Base-by-base conservation (phyloP, 169 alveolate genomes). In the Plasmodium reichenowi region DNA sequence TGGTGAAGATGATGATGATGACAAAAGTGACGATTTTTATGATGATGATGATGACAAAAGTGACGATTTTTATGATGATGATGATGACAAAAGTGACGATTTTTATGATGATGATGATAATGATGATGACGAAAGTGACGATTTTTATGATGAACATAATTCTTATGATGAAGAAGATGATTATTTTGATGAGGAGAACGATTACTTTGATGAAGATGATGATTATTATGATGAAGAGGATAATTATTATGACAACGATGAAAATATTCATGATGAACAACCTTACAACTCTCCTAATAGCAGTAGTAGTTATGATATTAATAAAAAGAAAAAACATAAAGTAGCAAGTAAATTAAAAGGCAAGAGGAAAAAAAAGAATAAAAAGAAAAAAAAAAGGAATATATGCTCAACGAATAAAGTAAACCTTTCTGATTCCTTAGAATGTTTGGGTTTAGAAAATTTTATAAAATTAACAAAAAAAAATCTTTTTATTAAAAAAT, bases 381-480 rank as follows among this genome's bases (percentile, higher is more conserved):
- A 9, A 20, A 71, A 22, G 9, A 71, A 26, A 71, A 48, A 48
- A 71, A 71, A 71, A 10, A 20, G 24, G 3, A 66, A 66, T 9
- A n/a, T 32, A 17, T 5, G 7, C 3, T 26, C 52, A n/a, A n/a
- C 15, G 38, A 29, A n/a, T 13, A 66, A 66, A 32, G 12, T 54
- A 4, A 29, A 48, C 10, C 13, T 32, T 32, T 7, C 56, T 24
- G 22, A 32, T 66, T 15, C 74, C 13, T 26, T 66, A 38, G 56
- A 26, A 66, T 17, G 56, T 32, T 66, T 66, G 7, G 74, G 29
- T 32, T 12, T 66, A 26, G 38, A 66, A 29, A 54, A 66, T 12
- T 24, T 66, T 38, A 66, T 66, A 4, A 66, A 12, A 38, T 38
- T 66, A 29, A 66, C 74, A 66, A 66, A 66, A 38, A 20, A 38